Percentiles rank a stretch among this genome's conserved stretches.
phyloP scores from a whole-genome alignment of 371 early-diverging fungal genomes.

The Chytridium lagenaria region DNA sequence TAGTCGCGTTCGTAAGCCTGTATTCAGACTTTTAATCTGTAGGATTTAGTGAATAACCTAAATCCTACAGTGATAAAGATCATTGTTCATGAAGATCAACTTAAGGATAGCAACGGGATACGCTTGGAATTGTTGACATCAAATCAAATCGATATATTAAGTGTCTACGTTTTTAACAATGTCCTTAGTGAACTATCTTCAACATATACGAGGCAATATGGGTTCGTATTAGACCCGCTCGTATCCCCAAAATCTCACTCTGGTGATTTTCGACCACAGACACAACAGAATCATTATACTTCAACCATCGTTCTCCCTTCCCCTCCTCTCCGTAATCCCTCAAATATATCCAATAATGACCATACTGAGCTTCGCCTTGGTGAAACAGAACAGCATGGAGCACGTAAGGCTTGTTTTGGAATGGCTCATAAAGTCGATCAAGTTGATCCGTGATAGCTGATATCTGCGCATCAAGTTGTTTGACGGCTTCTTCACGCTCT shows the following conservation, averaged over 20 bases:
- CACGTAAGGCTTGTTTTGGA: conserved; percentile 55
- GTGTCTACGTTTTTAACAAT: no score
- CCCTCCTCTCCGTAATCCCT: conserved; percentile 63
- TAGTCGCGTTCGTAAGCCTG: no score
- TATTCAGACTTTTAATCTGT: no score
- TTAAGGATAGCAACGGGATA: no score
- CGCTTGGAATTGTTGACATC: no score
- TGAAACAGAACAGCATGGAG: conserved; percentile 66
- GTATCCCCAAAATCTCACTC: conserved; percentile 45
- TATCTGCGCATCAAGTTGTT: not conserved
- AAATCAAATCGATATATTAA: no score
- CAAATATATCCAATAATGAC: conserved; percentile 91
- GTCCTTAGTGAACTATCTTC: no score
- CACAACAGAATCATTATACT: conserved; percentile 72
- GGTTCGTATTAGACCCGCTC: conserved; percentile 39
- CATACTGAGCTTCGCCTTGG: conserved; percentile 71
- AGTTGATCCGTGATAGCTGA: conserved; percentile 32
- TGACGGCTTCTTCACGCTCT: not conserved
- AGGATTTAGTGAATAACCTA: no score
- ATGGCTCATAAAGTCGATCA: conserved; percentile 49
- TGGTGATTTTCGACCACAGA: conserved; percentile 30
- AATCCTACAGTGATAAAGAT: no score
- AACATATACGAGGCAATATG: conserved; percentile 51
- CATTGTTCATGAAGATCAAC: no score
- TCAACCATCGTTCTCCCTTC: conserved; percentile 88